A percentile compares a stretch with the other conserved stretches of the same genome.
Conservation (phyloP, 805 yeast species). For the Cyberlindnera euphorbiiphila region DNA sequence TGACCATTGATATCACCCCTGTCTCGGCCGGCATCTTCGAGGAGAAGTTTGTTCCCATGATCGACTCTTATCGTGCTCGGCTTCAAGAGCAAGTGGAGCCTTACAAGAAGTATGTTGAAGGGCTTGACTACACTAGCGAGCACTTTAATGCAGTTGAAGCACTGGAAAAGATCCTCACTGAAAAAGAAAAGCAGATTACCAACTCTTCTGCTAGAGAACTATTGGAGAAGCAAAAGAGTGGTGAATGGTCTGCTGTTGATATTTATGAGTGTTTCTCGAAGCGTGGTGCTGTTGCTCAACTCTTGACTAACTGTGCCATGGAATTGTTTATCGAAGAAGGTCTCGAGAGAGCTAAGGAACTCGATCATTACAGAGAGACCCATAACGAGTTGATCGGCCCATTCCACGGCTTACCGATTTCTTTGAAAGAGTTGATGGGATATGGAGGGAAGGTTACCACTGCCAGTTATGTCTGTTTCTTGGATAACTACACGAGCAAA, state of each 20-base stretch:
- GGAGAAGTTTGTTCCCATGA: slow-evolving; percentile 22
- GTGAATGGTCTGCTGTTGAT: slow-evolving; percentile 36
- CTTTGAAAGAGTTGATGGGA: slow-evolving; percentile 62
- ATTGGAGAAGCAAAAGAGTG: slow-evolving; percentile 22
- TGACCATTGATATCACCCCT: slow-evolving; percentile 4
- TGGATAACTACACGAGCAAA: slow-evolving; percentile 37
- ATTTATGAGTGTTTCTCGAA: slow-evolving; percentile 53
- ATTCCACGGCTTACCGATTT: slow-evolving; percentile 66
- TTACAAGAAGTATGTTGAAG: slow-evolving; percentile 15
- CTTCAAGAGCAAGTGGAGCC: slow-evolving; percentile 22
- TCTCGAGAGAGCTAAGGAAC: slow-evolving; percentile 47
- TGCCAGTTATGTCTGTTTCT: slow-evolving; percentile 55
- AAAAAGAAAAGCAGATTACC: slow-evolving; percentile 24
- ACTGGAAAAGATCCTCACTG: slow-evolving; percentile 13
- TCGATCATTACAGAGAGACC: slow-evolving; percentile 43
- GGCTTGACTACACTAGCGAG: slow-evolving; percentile 18
- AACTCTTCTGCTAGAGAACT: slow-evolving; percentile 17
- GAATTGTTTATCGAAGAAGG: slow-evolving; percentile 54
- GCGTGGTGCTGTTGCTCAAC: slow-evolving; percentile 55
- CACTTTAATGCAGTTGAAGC: slow-evolving; percentile 25
- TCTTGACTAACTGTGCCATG: slow-evolving; percentile 38
- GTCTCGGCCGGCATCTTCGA: slow-evolving; percentile 10
- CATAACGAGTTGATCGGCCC: slow-evolving; percentile 55
- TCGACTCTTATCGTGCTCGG: slow-evolving; percentile 19
- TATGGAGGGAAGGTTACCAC: slow-evolving; percentile 53